A percentile compares a stretch with the other conserved stretches of the same genome.
Evolutionary conservation across 805 yeast species (phyloP).

Genomic region (Monosporozyma aerobia): DNA sequence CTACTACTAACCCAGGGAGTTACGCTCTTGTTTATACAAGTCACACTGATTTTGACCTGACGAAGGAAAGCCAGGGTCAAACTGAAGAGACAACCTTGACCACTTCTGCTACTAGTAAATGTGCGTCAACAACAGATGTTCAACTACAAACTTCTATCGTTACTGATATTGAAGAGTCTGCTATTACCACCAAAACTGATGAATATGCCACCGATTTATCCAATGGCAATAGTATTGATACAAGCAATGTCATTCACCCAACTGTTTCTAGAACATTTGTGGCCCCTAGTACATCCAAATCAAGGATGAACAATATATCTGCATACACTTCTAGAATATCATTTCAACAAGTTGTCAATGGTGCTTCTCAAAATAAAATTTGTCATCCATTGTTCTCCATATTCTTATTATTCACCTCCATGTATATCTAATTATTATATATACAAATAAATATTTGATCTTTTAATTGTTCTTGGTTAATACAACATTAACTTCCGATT

Average conservation of each 20-base stretch:
- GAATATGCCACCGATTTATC: background rate
- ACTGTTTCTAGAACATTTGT: too few relatives aligned
- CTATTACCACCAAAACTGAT: slow-evolving; percentile 63
- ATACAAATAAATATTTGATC: too few relatives aligned
- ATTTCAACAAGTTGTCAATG: background rate
- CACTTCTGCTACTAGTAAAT: background rate
- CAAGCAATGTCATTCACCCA: background rate
- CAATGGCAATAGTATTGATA: background rate
- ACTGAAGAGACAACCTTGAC: background rate
- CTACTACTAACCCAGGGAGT: too few relatives aligned
- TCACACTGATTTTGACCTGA: background rate
- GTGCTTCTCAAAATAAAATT: background rate
- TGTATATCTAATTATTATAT: background rate
- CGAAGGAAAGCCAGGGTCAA: background rate
- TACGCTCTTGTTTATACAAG: too few relatives aligned
- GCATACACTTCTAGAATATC: background rate
- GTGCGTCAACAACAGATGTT: background rate
- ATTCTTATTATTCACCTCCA: background rate
- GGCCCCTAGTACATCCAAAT: too few relatives aligned
- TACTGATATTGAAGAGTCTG: slow-evolving; percentile 30
- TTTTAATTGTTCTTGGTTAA: too few relatives aligned
- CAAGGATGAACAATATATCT: background rate
- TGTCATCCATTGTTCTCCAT: background rate
- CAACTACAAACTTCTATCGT: background rate
- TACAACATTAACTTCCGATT: too few relatives aligned